Evolutionary conservation across 23 red algal genomes (phyloP), one percentile per base, ranked within the genome.

Genomic region (Gracilaria caudata): DNA sequence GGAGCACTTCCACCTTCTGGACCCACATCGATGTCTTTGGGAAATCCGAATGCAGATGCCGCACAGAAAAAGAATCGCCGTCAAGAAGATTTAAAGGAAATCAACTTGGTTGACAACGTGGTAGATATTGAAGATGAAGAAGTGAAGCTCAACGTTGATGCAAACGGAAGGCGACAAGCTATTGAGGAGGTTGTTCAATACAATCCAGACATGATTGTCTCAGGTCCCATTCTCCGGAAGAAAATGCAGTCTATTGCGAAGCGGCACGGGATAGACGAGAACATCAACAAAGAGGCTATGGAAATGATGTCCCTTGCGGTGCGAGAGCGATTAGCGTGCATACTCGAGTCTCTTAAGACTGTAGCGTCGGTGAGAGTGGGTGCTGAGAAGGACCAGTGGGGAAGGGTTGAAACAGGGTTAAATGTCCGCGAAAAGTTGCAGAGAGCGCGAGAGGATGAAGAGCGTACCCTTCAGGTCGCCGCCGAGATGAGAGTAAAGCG

Each of bases 101-200:
- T 91, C 58, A 82, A 70, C 38, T 13, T 91, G 13, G 87, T 91
- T 37, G 49, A 82, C 65, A 75, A 82, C 29, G 78, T 91, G 14
- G 87, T 91, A 35, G 78, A 82, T 59, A 81, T 91, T 82, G 87
- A 82, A 54, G 77, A 91, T 39, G 87, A 91, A 28, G 78, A 81
- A 38, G 87, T 80, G 23, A 74, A 73, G 57, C 76, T 82, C 19
- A 68, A 54, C 16, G 45, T 68, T 0, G 84, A 79, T 66, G 84
- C 71, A 1, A 75, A 49, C 24, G 70, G 70, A 75, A 75, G 35
- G 35, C 64, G 39, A 8, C 60, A 85, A 19, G 39, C 73, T 17
- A 66, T 57, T 41, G 77, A 66, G 9, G 36, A 80, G 37, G 71
- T 76, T 21, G 87, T 66, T 25, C 21, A 29, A 40, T 81, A 91